Evolutionary conservation across 176 grass and related monocot species (phyloP).

Genomic region (Hyparrhenia diplandra): DNA sequence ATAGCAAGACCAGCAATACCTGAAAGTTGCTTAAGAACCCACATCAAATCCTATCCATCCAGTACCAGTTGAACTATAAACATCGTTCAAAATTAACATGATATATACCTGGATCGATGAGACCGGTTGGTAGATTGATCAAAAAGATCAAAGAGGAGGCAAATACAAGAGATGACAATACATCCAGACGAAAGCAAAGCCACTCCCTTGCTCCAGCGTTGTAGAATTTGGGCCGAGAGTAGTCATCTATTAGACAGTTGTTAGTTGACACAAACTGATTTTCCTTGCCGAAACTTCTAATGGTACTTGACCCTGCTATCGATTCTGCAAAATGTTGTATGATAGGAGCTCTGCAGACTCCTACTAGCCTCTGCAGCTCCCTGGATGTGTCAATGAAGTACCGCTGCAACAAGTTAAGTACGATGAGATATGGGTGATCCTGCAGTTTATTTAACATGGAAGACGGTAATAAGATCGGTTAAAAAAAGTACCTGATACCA

Average conservation of each 20-base stretch:
- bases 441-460: neutral
- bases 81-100: neutral
- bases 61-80: neutral
- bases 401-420: constrained; percentile 36
- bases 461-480: neutral
- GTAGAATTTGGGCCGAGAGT: constrained; percentile 69
- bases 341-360: constrained; percentile 81
- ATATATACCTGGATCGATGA: constrained; percentile 75
- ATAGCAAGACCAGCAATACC: constrained; percentile 79
- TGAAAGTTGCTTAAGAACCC: constrained; percentile 24
- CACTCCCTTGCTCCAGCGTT: constrained; percentile 64
- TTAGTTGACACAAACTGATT: constrained; percentile 54
- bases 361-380: constrained; percentile 67
- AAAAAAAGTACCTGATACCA: constrained; percentile 66
- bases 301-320: constrained; percentile 72
- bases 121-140: constrained; percentile 48
- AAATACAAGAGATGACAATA: constrained; percentile 67
- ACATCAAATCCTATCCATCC: neutral
- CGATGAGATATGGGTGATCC: neutral
- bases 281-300: constrained; percentile 81
- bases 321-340: constrained; percentile 90
- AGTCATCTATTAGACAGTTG: constrained; percentile 57
- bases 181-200: constrained; percentile 72
- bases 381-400: constrained; percentile 79
- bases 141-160: constrained; percentile 73